phyloP scores from a whole-genome alignment of 805 yeast species.

The Soucietia sequanensis region DNA sequence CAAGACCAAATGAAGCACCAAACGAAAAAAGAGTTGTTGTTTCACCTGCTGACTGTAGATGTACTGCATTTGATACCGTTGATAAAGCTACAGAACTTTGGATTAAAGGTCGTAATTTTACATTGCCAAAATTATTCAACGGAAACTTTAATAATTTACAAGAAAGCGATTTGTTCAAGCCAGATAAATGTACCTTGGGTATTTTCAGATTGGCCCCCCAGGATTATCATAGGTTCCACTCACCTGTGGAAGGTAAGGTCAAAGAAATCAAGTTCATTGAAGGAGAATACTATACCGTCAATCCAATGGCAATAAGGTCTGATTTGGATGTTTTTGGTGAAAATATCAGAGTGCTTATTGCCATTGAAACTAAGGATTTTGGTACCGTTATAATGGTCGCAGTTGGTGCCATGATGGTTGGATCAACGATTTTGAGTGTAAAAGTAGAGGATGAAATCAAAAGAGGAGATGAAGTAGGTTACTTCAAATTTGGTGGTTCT shows the following conservation, averaged over 20 bases:
- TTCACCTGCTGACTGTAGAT: constrained; percentile 87
- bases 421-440: constrained; percentile 75
- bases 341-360: constrained; percentile 75
- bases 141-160: constrained; percentile 45
- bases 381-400: constrained; percentile 77
- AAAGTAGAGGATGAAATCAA: constrained; percentile 54
- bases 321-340: constrained; percentile 90
- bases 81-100: constrained; percentile 69
- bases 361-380: constrained; percentile 72
- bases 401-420: constrained; percentile 99
- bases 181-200: constrained; percentile 58
- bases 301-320: constrained; percentile 95
- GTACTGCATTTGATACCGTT: constrained; percentile 64
- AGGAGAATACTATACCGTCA: constrained; percentile 94
- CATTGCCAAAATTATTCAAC: constrained; percentile 59
- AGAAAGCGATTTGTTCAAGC: constrained; percentile 28
- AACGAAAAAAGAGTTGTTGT: constrained; percentile 49
- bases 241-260: constrained; percentile 75
- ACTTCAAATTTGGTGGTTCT: constrained; percentile 95
- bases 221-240: constrained; percentile 92
- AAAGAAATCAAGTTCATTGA: constrained; percentile 67
- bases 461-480: constrained; percentile 86
- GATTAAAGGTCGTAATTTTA: constrained; percentile 85
- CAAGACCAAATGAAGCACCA: constrained; percentile 67
- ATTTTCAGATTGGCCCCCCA: constrained; percentile 94